phyloP scores from a whole-genome alignment of 1,139 yeast genomes.

The Candida freyschussii region DNA sequence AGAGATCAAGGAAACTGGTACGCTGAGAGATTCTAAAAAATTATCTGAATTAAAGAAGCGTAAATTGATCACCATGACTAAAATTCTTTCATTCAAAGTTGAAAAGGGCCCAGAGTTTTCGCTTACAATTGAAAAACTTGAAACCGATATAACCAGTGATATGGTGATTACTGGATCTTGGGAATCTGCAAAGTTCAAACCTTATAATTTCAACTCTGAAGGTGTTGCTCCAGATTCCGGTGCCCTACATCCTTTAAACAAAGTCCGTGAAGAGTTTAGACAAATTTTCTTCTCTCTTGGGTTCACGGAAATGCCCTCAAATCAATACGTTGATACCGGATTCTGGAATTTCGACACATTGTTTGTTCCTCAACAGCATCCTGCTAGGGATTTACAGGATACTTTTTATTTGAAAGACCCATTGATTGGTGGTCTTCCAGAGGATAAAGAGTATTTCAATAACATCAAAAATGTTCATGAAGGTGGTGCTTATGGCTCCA shows the following conservation, averaged over 20 bases:
- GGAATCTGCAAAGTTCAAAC: conserved; percentile 83
- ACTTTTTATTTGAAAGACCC: conserved; percentile 97
- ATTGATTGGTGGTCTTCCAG: conserved; percentile 68
- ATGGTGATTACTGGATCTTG: conserved; percentile 81
- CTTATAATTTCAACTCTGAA: conserved; percentile 93
- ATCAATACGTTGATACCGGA: conserved; percentile 95
- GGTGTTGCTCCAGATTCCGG: conserved; percentile 86
- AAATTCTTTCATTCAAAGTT: conserved; percentile 70
- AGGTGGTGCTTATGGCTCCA: conserved; percentile 86
- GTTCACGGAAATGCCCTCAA: conserved; percentile 97
- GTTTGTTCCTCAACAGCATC: conserved; percentile 98
- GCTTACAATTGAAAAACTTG: conserved; percentile 70
- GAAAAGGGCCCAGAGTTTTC: conserved; percentile 82
- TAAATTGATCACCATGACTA: conserved; percentile 70
- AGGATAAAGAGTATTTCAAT: conserved; percentile 71
- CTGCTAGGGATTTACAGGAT: conserved; percentile 98
- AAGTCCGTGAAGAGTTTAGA: conserved; percentile 96
- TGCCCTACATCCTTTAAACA: conserved; percentile 92
- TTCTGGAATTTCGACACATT: conserved; percentile 98
- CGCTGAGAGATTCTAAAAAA: conserved; percentile 57
- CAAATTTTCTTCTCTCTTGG: conserved; percentile 98
- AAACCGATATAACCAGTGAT: conserved; percentile 91
- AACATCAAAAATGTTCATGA: conserved; percentile 82
- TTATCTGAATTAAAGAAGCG: conserved; percentile 88
- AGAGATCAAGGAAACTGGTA: conserved; percentile 52